These are phyloP conservation scores for Claviceps purpurea DNA, from an alignment of 2,329 filamentous ascomycete species.

Conservation along the genomic window DNA sequence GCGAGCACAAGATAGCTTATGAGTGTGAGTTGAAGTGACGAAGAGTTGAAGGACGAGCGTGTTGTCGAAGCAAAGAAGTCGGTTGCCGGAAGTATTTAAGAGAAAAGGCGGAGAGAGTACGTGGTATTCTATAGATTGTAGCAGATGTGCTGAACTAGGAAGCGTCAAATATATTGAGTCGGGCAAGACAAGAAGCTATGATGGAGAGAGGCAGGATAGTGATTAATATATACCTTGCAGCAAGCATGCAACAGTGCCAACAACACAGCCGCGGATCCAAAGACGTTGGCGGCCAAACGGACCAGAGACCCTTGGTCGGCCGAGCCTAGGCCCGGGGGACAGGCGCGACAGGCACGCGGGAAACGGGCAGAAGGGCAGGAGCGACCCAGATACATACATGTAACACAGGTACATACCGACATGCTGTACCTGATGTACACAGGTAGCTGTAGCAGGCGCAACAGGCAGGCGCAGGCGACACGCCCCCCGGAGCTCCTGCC, in stretches of 20 bases:
- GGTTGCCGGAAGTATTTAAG: not conserved
- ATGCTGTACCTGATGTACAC: too few species aligned
- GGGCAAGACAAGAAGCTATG: not conserved
- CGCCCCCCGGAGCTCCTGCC: constrained; percentile 1
- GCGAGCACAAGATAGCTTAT: too few species aligned
- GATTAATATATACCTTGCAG: not conserved
- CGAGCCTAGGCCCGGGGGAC: not conserved
- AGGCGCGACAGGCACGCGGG: too few species aligned
- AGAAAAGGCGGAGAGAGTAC: not conserved
- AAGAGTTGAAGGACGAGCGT: too few species aligned
- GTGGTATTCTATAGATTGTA: not conserved
- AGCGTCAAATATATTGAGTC: not conserved
- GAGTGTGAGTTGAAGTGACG: too few species aligned
- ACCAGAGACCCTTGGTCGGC: not conserved
- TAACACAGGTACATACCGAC: too few species aligned
- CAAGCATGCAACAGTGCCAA: not conserved
- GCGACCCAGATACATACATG: not conserved
- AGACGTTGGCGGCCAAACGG: not conserved
- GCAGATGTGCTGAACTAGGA: not conserved
- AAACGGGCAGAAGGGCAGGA: too few species aligned
- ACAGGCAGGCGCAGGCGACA: not conserved
- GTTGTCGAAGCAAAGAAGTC: too few species aligned
- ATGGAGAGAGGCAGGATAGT: constrained; percentile 2
- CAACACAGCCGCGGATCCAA: not conserved
- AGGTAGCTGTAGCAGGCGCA: too few species aligned